A percentile compares a stretch with the other conserved stretches of the same genome.
Conservation (phyloP, 441 rosid genomes). For the Populus hybrid region DNA sequence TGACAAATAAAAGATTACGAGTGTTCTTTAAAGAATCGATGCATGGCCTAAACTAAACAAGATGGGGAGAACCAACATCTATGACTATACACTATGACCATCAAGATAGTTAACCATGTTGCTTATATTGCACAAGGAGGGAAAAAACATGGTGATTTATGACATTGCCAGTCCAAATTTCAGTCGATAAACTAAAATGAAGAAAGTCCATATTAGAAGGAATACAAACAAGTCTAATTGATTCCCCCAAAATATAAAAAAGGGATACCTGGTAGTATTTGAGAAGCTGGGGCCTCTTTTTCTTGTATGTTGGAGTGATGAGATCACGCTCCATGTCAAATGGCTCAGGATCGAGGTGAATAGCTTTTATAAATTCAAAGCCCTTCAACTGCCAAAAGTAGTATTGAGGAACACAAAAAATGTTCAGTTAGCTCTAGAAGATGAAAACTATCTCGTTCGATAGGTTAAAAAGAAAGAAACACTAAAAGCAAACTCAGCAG, state of each 20-base stretch:
- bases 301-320: conserved; percentile 91
- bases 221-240: too few species aligned
- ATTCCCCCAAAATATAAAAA: not conserved
- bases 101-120: too few species aligned
- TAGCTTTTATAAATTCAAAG: conserved; percentile 71
- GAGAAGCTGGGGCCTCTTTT: conserved; percentile 90
- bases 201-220: not conserved
- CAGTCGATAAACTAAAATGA: not conserved
- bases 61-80: not conserved
- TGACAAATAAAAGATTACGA: not conserved
- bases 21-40: not conserved
- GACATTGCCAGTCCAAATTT: not conserved
- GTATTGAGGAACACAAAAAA: not conserved
- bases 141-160: too few species aligned
- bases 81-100: too few species aligned
- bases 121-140: too few species aligned
- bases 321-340: conserved; percentile 89
- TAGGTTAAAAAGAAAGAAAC: not conserved
- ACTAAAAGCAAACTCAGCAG: conserved; percentile 7
- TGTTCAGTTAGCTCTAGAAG: not conserved
- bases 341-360: conserved; percentile 82
- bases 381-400: conserved; percentile 68
- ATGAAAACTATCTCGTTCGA: not conserved
- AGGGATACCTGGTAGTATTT: conserved; percentile 70
- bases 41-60: not conserved